Evolutionary conservation across 1,284 basidiomycete genomes (phyloP), one percentile per base, ranked within the genome.

Genomic region (Cystobasidiaceae sp.): DNA sequence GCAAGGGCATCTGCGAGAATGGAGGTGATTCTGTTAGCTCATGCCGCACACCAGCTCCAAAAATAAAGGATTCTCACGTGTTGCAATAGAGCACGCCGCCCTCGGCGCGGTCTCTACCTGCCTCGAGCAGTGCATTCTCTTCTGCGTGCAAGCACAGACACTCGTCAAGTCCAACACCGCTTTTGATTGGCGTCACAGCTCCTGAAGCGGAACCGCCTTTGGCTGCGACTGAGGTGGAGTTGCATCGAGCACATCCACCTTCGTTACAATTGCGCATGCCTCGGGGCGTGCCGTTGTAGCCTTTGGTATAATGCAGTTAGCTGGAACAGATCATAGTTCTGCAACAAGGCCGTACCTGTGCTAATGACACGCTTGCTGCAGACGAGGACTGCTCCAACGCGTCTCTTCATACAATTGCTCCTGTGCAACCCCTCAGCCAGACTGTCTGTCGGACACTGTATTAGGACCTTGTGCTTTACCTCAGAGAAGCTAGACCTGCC

Each of bases 111-210:
- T 69, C 67, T 21, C 71, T 33, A 9, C 71, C 71, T 1, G 70
- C 71, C 63, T 69, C 69, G 2, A 98, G 79, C 7, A 98, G 80
- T 0, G 94, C 96, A 74, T 98, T 99, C 79, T 99, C 96, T 77
- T 99, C 96, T 0, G 96, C 96, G 75, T 99, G 96, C 17, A 99
- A 80, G 75, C 96, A 99, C 0, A 98, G 80, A 74, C 94, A 98
- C 74, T 92, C 90, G 68, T 86, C 82, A 4, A 86, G 60, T 28
- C 66, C 73, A 37, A 69, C 70, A 15, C 71, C 72, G 33, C 70
- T 61, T 33, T 68, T 57, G 44, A 65, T 64, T 27, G 61, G 61
- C 13, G 61, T 64, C 8, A 44, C 61, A 3, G 43, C 58, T 15
- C 66, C 21, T 67, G 70, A 52, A 7, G 28, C 37, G 28, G 59